Base-by-base conservation (phyloP, 148 eudicot genomes). In the Amaranthus cruentus region DNA sequence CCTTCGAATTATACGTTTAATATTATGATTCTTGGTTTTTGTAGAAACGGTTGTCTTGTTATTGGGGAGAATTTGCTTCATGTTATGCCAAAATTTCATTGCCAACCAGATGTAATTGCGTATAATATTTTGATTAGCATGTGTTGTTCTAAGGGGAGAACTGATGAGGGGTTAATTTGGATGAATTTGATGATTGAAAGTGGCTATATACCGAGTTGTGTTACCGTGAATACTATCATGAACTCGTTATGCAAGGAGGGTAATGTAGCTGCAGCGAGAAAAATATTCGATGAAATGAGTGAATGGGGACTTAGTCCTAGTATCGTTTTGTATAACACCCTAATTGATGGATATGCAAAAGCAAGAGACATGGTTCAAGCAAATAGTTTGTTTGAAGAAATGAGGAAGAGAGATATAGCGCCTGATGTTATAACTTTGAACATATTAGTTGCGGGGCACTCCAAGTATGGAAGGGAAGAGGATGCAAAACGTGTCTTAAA, bases 381-480 rank as follows among this genome's bases (percentile, higher is more conserved):
- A 52, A 79, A 74, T 55, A 70, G 75, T 74, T 87, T 95, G 77
- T 90, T 86, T 76, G 84, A 80, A 60, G 91, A 86, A 78, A 91
- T 95, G 99, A 85, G 77, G 74, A 83, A 54, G 7, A 83, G 78
- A 43, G 81, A 82, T 76, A 76, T 91, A 28, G 69, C 91, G 77
- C 91, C 94, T 55, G 99, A 95, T 88, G 80, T 80, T 67, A 82
- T 91, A 60, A 91, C 99, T 68, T 90, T 87, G 59, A 95, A 95
- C 78, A 88, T 84, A 73, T 86, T 95, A 78, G 89, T 89, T 55
- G 83, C 78, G 15, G 97, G 93, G 15, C 83, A 86, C 79, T 85
- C 81, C 63, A 95, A 85, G 75, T 95, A 88, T 76, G 97, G 93
- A 47, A 85, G 78, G 66, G 80, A 81, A 83, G 89, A 86, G 76